Percentiles rank a stretch among this genome's conserved stretches.
These are phyloP conservation scores for Globisporangium parvum DNA, from an alignment of 352 stramenopile genomes.

Conservation along the genomic window DNA sequence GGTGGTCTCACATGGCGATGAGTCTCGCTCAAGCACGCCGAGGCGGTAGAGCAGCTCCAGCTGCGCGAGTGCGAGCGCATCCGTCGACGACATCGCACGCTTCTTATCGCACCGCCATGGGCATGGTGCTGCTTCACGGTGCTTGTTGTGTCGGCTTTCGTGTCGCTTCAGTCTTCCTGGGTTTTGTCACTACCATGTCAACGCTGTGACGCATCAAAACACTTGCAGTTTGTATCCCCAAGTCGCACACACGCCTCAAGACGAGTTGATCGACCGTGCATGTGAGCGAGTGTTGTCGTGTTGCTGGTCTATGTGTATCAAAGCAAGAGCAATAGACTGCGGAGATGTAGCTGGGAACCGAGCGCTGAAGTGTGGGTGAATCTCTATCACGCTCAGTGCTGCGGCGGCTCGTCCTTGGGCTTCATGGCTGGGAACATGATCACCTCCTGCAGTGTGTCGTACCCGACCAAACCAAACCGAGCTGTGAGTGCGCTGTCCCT, in stretches of 20 bases:
- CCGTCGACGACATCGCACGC: constrained; percentile 6
- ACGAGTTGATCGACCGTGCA: too few species aligned
- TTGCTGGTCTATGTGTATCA: too few species aligned
- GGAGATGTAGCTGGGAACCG: too few species aligned
- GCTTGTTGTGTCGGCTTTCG: neutral
- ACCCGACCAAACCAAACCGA: too few species aligned
- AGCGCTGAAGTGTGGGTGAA: neutral
- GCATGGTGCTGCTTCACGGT: neutral
- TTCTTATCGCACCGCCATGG: too few species aligned
- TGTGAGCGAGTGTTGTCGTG: too few species aligned
- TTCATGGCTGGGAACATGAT: constrained; percentile 99
- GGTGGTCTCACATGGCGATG: neutral
- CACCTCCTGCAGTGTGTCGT: constrained; percentile 95
- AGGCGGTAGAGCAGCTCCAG: constrained; percentile 43
- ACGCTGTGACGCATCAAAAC: too few species aligned
- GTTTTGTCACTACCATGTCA: neutral
- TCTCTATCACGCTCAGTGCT: neutral
- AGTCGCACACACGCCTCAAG: too few species aligned
- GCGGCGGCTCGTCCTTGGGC: constrained; percentile 31
- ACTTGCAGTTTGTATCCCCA: too few species aligned
- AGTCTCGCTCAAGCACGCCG: constrained; percentile 34
- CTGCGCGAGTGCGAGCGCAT: constrained; percentile 28
- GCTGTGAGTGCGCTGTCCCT: neutral
- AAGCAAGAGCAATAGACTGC: too few species aligned
- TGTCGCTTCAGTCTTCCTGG: neutral